Percentiles rank a stretch among this genome's conserved stretches.
Evolutionary conservation across 345 rosid species (phyloP).

Genomic region (Hypericum perforatum): DNA sequence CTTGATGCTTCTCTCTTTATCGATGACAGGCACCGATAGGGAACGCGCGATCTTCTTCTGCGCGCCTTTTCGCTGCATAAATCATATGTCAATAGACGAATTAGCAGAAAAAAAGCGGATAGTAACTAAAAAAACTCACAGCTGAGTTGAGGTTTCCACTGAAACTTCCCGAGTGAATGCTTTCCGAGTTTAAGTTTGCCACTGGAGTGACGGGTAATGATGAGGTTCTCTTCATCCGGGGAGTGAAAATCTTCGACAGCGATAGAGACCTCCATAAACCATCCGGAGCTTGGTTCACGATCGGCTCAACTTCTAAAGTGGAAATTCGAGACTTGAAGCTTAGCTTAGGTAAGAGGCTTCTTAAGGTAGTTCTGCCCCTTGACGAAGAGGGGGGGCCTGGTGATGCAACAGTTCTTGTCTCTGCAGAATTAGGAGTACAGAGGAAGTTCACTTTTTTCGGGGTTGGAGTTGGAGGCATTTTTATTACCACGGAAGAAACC

Average conservation of each 20-base stretch:
- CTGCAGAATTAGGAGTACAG: slow-evolving; percentile 43
- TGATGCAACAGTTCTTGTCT: slow-evolving; percentile 29
- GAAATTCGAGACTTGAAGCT: slow-evolving; percentile 49
- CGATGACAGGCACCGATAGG: slow-evolving; percentile 66
- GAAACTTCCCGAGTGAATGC: slow-evolving; percentile 32
- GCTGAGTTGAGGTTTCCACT: slow-evolving; percentile 33
- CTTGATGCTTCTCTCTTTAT: slow-evolving; percentile 52
- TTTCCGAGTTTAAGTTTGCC: slow-evolving; percentile 33
- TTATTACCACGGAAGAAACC: slow-evolving; percentile 36
- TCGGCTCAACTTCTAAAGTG: slow-evolving; percentile 45
- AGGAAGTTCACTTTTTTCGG: slow-evolving; percentile 76
- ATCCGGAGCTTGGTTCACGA: slow-evolving; percentile 27
- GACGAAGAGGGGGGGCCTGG: slow-evolving; percentile 46
- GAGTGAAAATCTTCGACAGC: slow-evolving; percentile 70
- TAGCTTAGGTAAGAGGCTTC: slow-evolving; percentile 47
- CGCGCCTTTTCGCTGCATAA: slow-evolving; percentile 47
- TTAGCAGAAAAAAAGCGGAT: slow-evolving; percentile 1
- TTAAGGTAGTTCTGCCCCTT: slow-evolving; percentile 51
- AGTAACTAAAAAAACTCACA: slow-evolving; percentile 38
- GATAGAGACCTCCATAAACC: slow-evolving; percentile 59
- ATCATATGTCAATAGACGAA: slow-evolving; percentile 6
- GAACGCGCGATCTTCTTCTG: slow-evolving; percentile 51
- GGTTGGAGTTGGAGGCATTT: slow-evolving; percentile 66
- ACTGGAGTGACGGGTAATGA: slow-evolving; percentile 64
- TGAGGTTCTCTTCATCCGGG: slow-evolving; percentile 68